Evolutionary conservation across 2,329 filamentous ascomycete species (phyloP).

Genomic region (Pseudonectria foliicola): DNA sequence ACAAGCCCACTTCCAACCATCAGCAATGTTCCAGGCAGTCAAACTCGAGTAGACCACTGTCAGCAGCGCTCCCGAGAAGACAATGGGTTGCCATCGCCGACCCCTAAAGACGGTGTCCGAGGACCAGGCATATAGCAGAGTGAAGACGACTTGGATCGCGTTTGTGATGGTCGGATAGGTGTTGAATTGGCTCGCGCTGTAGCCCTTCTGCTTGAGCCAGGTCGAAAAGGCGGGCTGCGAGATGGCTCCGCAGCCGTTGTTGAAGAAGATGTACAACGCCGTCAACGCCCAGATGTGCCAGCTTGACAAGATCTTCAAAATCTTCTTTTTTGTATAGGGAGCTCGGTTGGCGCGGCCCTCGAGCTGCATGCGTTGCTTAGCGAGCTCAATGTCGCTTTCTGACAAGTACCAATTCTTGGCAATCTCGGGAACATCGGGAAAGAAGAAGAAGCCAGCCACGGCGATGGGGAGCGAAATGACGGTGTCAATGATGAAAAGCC

Average conservation of each 20-base stretch:
- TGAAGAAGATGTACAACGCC: constrained; percentile 56
- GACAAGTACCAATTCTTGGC: constrained; percentile 22
- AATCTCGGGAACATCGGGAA: constrained; percentile 26
- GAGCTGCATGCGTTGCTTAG: constrained; percentile 26
- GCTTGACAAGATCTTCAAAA: constrained; percentile 53
- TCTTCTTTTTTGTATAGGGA: constrained; percentile 37
- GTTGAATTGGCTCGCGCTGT: constrained; percentile 36
- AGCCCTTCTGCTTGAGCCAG: constrained; percentile 39
- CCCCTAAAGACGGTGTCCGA: constrained; percentile 55
- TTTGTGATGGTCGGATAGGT: constrained; percentile 52
- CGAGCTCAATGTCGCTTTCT: constrained; percentile 19
- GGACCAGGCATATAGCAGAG: constrained; percentile 57
- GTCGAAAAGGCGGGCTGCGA: constrained; percentile 49
- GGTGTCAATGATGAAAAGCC: constrained; percentile 30
- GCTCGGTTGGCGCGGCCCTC: constrained; percentile 38
- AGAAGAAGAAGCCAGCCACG: constrained; percentile 25
- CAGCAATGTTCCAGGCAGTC: constrained; percentile 37
- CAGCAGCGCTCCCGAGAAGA: constrained; percentile 42
- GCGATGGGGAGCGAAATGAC: constrained; percentile 29
- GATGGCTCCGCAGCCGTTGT: constrained; percentile 44
- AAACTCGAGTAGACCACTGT: constrained; percentile 34
- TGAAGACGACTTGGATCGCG: constrained; percentile 47
- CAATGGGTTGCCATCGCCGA: constrained; percentile 55
- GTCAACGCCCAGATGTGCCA: constrained; percentile 60
- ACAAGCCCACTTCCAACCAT: constrained; percentile 56